These are phyloP conservation scores for Coemansia sp. DNA, from an alignment of 192 early-diverging fungal species.

Conservation along the genomic window DNA sequence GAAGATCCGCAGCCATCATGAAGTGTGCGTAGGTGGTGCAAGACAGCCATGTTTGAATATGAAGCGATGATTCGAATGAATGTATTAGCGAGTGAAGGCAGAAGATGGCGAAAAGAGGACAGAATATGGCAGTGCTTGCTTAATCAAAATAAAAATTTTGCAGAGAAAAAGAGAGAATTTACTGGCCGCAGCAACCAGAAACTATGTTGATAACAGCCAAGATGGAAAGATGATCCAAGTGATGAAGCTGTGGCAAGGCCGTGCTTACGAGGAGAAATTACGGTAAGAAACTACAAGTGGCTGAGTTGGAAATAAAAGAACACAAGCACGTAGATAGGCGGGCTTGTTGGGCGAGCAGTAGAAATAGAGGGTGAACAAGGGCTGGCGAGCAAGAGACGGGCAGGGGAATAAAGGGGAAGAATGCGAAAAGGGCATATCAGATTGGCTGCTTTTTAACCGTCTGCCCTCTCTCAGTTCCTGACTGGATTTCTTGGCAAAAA, in stretches of 20 bases:
- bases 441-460: conserved; percentile 15
- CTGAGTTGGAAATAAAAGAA: not conserved
- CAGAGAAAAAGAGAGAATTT: not conserved
- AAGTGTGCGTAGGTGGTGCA: not conserved
- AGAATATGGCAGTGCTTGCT: not conserved
- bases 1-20: not conserved
- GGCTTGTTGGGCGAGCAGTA: not conserved
- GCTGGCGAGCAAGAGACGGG: not conserved
- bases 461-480: not conserved
- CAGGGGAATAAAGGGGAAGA: not conserved
- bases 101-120: not conserved
- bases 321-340: not conserved
- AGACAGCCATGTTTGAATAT: not conserved
- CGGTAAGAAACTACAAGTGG: conserved; percentile 5
- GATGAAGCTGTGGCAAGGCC: not conserved
- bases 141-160: not conserved
- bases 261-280: not conserved
- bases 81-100: not conserved
- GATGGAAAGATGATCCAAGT: not conserved
- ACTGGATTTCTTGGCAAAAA: conserved; percentile 20
- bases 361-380: conserved; percentile 1
- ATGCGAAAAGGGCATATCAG: conserved; percentile 8
- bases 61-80: not conserved
- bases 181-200: conserved; percentile 6
- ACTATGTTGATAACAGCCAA: not conserved